Evolutionary conservation across 164 flowering plant species (phyloP), one percentile per base, ranked within the genome.

Genomic region (Akebia trifoliata): DNA sequence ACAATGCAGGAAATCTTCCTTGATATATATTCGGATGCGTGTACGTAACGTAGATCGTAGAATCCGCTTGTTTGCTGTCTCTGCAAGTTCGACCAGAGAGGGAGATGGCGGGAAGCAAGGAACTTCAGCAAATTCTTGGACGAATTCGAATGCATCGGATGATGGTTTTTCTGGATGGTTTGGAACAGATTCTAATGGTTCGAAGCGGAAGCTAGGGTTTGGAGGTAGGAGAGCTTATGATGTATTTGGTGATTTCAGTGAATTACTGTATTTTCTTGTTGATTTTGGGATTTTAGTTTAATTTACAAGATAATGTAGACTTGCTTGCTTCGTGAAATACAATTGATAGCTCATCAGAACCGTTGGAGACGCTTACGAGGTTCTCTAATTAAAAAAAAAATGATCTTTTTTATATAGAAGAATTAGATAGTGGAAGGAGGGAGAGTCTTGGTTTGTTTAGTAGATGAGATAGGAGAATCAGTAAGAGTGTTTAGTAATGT

Each of bases 161-260:
- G 82, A 78, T 56, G 38, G 34, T n/a, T 75, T 74, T 45, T 46
- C 85, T 18, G 92, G 69, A 26, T 72, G 76, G 76, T 37, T 49
- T 26, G 70, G 47, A 10, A 67, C 49, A 3, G 60, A 56, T 43
- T 56, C 76, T 3, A 58, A 49, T 36, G 72, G 51, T 11, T 60
- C 73, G 14, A 49, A 56, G 59, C 51, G 49, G 61, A 75, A 70
- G 61, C 54, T 61, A 31, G 63, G 76, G 61, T 54, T 72, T 28
- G 66, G 64, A 79, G 90, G 95, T 87, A 68, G 21, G 40, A 30
- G 8, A 49, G 1, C 15, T 38, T 18, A 14, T 32, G 8, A 4
- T 38, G 26, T 20, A n/a, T 15, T 40, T 40, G 6, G 21, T 38
- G 45, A 2, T n/a, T 3, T 4, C n/a, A 54, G 56, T 14, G 31